Evolutionary conservation across 2,329 filamentous ascomycete genomes (phyloP).

Genomic region (Claviceps purpurea): DNA sequence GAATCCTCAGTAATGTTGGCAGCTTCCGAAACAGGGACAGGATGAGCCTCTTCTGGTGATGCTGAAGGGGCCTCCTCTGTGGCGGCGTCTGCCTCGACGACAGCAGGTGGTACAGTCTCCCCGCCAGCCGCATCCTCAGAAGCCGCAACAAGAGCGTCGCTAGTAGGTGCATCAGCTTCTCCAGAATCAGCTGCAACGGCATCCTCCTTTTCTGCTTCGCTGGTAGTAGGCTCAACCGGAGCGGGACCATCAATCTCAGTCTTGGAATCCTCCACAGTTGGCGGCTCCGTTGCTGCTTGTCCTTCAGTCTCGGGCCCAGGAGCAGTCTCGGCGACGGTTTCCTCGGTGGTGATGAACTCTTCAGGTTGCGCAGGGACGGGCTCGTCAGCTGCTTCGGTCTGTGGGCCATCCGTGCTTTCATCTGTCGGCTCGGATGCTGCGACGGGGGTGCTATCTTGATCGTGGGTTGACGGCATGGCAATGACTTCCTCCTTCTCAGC

Average conservation of each 20-base stretch:
- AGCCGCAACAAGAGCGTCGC: neutral
- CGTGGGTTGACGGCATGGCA: neutral
- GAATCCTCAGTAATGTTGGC: neutral
- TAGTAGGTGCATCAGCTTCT: neutral
- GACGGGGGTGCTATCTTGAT: neutral
- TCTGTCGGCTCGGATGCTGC: neutral
- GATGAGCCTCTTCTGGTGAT: neutral
- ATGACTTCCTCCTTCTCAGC: constrained; percentile 6
- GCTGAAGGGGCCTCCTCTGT: constrained; percentile 1
- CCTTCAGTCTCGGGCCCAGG: neutral
- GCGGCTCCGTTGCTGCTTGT: neutral
- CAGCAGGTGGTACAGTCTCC: neutral
- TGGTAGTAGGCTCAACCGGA: neutral
- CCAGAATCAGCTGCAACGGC: neutral
- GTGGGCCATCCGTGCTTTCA: neutral
- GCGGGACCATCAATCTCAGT: neutral
- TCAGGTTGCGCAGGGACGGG: constrained; percentile 1
- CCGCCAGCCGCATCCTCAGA: neutral
- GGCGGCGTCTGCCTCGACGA: constrained; percentile 2
- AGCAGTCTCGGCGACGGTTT: neutral
- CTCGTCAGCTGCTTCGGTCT: neutral
- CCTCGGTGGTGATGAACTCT: neutral
- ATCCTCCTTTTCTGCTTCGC: neutral
- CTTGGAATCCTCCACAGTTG: neutral
- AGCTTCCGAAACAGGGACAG: too few species aligned